phyloP scores from a whole-genome alignment of 805 yeast species.

The Candida pseudofarinosa region DNA sequence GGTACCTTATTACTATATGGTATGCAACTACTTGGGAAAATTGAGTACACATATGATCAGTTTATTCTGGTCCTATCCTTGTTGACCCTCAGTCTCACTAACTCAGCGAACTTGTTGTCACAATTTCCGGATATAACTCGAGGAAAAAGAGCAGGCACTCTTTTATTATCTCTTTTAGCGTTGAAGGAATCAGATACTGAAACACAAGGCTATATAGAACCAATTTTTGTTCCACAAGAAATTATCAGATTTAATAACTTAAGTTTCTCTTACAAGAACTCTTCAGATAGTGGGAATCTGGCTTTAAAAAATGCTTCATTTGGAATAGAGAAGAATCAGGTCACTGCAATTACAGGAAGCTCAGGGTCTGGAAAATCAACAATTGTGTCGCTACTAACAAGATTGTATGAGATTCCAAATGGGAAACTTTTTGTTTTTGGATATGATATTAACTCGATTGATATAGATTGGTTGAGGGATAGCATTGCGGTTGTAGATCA shows the following conservation, averaged over 20 bases:
- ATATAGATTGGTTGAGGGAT: constrained; percentile 46
- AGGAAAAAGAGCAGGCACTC: constrained; percentile 70
- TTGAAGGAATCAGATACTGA: constrained; percentile 34
- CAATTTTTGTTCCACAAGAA: constrained; percentile 11
- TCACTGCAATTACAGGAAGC: constrained; percentile 71
- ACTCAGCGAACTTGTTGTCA: constrained; percentile 54
- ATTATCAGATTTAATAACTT: constrained; percentile 43
- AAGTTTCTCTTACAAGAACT: constrained; percentile 40
- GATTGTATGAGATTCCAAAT: constrained; percentile 43
- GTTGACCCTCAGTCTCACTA: constrained; percentile 66
- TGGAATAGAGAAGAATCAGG: constrained; percentile 40
- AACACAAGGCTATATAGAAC: constrained; percentile 29
- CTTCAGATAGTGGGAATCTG: constrained; percentile 2
- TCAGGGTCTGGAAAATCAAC: constrained; percentile 96
- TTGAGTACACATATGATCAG: constrained; percentile 51
- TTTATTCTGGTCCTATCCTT: constrained; percentile 69
- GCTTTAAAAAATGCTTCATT: constrained; percentile 44
- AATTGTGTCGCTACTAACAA: constrained; percentile 49
- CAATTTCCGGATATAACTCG: constrained; percentile 77
- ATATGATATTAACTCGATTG: constrained; percentile 42
- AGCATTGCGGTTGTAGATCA: constrained; percentile 73
- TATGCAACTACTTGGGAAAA: constrained; percentile 57
- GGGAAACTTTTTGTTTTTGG: constrained; percentile 45
- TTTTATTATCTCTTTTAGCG: constrained; percentile 39
- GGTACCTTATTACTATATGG: constrained; percentile 80